Evolutionary conservation across 2,329 filamentous ascomycete genomes (phyloP), one percentile per base, ranked within the genome.

Genomic region (Aspergillus texensis): DNA sequence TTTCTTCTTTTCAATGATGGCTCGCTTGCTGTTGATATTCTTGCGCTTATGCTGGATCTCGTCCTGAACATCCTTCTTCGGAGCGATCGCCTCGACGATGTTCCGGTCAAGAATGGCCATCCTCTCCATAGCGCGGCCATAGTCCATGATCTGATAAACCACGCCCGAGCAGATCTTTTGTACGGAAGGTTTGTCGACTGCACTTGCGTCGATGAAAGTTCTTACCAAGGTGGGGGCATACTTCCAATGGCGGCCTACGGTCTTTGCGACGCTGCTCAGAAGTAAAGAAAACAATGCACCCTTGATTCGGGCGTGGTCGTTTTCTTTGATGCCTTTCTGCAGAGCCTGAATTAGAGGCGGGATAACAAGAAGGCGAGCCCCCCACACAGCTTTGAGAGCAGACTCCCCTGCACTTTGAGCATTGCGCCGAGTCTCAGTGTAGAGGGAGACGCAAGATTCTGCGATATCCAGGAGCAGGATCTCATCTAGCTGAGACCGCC

Each of bases 341-440:
- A 98, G 87, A 3, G 90, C 89, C 52, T 90, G 85, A 14, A 99
- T 83, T 32, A 99, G 85, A n/a, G 91, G 88, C 0, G 94, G 93
- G 19, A 99, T 96, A 48, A 99, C 91, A 6, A 98, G 83, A 1
- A 93, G 90, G 61, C 94, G 89, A 26, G 93, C 92, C 1, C 94
- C 95, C 68, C 96, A 91, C 14, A 99, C 85, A 32, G 91, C 91
- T 80, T 97, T 97, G 36, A 98, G 86, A 0, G 95, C 95, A 0
- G 95, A 96, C 77, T 99, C 96, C 62, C 93, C 91, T 0, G 95
- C 93, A 65, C 89, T 91, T 76, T 99, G 95, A 3, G 95, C 95
- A 59, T 94, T 94, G 36, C 94, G 87, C n/a, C 96, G 91, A 58
- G 98, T 95, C 74, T 99, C 95, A 0, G 95, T 95, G 75, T 99